Evolutionary conservation across 805 yeast genomes (phyloP), one percentile per base, ranked within the genome.

Genomic region (Candida loeiensis): DNA sequence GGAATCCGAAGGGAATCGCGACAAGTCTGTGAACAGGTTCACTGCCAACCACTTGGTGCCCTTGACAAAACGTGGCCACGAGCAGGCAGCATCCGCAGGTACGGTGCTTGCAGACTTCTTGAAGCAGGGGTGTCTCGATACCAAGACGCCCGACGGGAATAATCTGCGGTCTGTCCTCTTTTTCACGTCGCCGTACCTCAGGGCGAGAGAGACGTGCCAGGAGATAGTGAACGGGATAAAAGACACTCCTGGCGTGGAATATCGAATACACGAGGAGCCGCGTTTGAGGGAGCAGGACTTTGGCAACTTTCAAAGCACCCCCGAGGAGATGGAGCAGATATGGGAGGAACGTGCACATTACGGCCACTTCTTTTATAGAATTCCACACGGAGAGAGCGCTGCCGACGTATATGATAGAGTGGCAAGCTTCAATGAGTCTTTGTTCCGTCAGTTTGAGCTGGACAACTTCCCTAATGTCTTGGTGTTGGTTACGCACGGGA

Each of bases 331-430:
- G 95, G 82, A 82, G 49, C 69, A 72, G 49, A 82, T 88, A 24
- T 83, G 95, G 88, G 73, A 74, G 40, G 95, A 86, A 51, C 65
- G 97, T 34, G 90, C 95, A 0, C 77, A 79, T 45, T 90, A 90
- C 62, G 97, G 97, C 0, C 73, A 68, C 48, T 69, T 68, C 54
- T 90, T 90, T 60, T 90, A 85, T 58, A 64, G 97, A 40, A 90
- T 90, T 21, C 96, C 96, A 4, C 80, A 85, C 53, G 97, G 97
- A 8, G 97, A 90, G 60, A 82, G 93, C 52, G 97, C 96, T 0
- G 97, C 97, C 0, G 97, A 90, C 60, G 96, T 90, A 7, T 90
- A 80, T 61, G 96, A 90, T 61, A 70, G 97, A 35, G 83, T 90
- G 46, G 85, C 96, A 2, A 85, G 93, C 12, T 90, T 90, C 59